These are phyloP conservation scores for Colletotrichum sojae DNA, from an alignment of 2,329 filamentous ascomycete genomes.

Conservation along the genomic window DNA sequence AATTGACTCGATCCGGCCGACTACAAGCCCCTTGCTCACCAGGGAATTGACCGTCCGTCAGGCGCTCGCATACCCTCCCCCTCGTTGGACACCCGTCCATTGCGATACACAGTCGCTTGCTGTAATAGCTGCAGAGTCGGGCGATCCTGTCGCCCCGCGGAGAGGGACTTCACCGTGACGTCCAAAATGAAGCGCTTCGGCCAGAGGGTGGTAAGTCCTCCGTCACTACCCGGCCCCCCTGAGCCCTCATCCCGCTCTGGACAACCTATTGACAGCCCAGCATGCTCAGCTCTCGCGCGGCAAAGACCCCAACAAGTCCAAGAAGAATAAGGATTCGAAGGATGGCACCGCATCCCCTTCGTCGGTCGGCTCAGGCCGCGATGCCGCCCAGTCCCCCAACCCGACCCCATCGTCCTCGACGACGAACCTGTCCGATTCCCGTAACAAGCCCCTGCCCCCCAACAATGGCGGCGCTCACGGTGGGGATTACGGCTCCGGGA, in stretches of 20 bases:
- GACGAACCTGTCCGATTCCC: constrained; percentile 86
- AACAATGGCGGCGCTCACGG: constrained; percentile 62
- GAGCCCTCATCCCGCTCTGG: constrained; percentile 33
- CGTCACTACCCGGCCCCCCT: constrained; percentile 27
- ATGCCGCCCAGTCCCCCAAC: constrained; percentile 72
- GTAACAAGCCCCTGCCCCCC: constrained; percentile 83
- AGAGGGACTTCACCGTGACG: constrained; percentile 43
- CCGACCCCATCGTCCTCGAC: constrained; percentile 90
- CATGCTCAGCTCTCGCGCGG: constrained; percentile 87
- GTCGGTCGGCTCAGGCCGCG: constrained; percentile 64
- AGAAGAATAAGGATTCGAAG: constrained; percentile 80
- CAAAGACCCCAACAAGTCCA: constrained; percentile 89
- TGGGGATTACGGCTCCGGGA: constrained; percentile 58
- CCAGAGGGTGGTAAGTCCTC: constrained; percentile 89
- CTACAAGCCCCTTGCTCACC: constrained; percentile 9
- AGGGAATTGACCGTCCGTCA: background rate
- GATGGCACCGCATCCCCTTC: constrained; percentile 87
- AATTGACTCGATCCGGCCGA: constrained; percentile 26
- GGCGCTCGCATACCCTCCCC: constrained; percentile 9
- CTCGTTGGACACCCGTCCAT: constrained; percentile 32
- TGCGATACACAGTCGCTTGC: constrained; percentile 26
- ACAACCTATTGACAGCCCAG: constrained; percentile 60
- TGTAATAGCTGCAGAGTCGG: constrained; percentile 32
- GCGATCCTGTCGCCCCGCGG: constrained; percentile 38
- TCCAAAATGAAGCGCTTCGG: constrained; percentile 95